These are phyloP conservation scores for Celoporthe dispersa DNA, from an alignment of 2,329 filamentous ascomycete species.

Conservation along the genomic window DNA sequence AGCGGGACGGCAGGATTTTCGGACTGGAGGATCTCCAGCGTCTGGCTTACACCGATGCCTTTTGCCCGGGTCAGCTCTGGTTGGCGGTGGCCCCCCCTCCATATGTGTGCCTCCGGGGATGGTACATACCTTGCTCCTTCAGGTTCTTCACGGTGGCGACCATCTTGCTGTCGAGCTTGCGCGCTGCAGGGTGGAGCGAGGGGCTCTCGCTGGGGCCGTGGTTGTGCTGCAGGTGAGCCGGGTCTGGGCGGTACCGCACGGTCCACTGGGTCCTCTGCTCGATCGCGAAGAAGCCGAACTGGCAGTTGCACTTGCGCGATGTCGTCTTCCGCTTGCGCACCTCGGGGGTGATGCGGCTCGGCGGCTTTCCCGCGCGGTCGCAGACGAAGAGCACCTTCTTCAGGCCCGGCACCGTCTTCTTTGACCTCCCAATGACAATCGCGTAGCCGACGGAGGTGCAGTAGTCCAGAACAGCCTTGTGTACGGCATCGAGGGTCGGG, in stretches of 20 bases:
- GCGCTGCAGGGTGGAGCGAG: slow-evolving; percentile 67
- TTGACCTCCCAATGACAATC: slow-evolving; percentile 69
- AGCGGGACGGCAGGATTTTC: slow-evolving; percentile 68
- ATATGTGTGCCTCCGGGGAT: neutral
- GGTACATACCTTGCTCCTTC: slow-evolving; percentile 65
- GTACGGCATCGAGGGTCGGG: slow-evolving; percentile 66
- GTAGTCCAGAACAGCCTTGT: slow-evolving; percentile 67
- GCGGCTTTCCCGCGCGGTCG: slow-evolving; percentile 67
- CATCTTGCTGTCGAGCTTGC: slow-evolving; percentile 70
- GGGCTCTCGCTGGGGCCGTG: slow-evolving; percentile 70
- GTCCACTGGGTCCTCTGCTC: slow-evolving; percentile 71
- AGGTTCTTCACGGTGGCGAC: slow-evolving; percentile 69
- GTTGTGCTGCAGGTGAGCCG: slow-evolving; percentile 63
- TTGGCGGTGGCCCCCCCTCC: neutral
- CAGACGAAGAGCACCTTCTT: slow-evolving; percentile 72
- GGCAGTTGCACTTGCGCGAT: slow-evolving; percentile 70
- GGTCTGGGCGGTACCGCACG: slow-evolving; percentile 65
- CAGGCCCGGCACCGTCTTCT: slow-evolving; percentile 68
- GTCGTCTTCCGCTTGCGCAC: slow-evolving; percentile 68
- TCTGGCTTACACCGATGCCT: slow-evolving; percentile 69
- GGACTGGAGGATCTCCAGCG: slow-evolving; percentile 67
- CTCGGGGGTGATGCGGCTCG: slow-evolving; percentile 65
- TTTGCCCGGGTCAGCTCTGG: slow-evolving; percentile 40
- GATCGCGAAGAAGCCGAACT: slow-evolving; percentile 72
- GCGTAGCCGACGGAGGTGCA: slow-evolving; percentile 71